Conservation (phyloP, 345 rosid species). For the Psidium friedrichsthalianum region DNA sequence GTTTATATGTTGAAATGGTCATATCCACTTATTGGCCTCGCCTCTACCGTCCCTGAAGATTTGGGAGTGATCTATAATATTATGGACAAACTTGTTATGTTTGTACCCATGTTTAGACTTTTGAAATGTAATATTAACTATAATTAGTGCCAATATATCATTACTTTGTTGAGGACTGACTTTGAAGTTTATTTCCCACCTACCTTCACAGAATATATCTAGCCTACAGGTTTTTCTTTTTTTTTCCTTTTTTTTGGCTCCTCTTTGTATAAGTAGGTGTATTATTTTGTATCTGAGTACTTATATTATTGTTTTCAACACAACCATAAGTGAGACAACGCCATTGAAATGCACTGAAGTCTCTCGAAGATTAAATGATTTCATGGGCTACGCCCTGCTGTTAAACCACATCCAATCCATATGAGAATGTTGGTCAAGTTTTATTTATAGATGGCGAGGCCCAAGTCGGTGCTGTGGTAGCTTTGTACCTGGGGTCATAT, state of each 20-base stretch:
- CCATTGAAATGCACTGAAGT: constrained; percentile 43
- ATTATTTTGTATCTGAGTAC: constrained; percentile 14
- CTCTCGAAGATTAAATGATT: constrained; percentile 49
- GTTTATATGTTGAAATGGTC: neutral
- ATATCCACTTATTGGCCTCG: no score
- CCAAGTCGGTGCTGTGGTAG: constrained; percentile 63
- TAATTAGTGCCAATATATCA: no score
- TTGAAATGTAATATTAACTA: no score
- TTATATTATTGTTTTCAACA: constrained; percentile 48
- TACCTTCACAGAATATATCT: neutral
- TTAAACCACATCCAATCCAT: constrained; percentile 61
- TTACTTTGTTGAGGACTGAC: neutral
- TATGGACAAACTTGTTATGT: no score
- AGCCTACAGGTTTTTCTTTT: neutral
- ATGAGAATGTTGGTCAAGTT: constrained; percentile 64
- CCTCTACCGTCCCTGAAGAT: no score
- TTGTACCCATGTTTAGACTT: no score
- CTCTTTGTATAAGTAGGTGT: neutral
- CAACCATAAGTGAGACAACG: constrained; percentile 59
- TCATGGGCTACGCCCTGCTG: constrained; percentile 43
- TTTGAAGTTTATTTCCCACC: neutral
- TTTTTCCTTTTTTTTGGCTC: no score
- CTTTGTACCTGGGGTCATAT: constrained; percentile 72
- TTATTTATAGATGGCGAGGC: constrained; percentile 74
- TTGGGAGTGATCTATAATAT: no score